Base-by-base conservation (phyloP, 805 yeast species). In the Wickerhamomyces sydowiorum region DNA sequence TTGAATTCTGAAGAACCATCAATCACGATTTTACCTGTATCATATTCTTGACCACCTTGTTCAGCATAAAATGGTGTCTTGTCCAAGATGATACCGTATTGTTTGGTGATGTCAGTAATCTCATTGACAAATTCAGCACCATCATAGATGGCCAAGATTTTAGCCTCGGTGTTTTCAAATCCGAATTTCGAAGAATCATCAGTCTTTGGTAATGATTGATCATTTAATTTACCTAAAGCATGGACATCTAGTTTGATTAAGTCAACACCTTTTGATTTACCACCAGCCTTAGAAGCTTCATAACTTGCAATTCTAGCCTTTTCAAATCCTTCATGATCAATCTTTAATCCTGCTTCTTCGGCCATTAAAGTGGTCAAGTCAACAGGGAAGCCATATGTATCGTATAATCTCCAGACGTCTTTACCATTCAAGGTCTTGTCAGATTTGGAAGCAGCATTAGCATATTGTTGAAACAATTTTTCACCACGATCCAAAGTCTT, bases 11-110 rank as follows among this genome's bases (percentile, higher is more conserved):
- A 73, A 52, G 67, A 67, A 36, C 95, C 96, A 60, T 90, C 97
- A 56, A 88, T 80, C 39, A 88, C 90, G 50, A 93, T 74, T 64
- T 78, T 84, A 67, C 99, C 99, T 34, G 95, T 85, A 63, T 93
- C 99, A 59, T 75, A 84, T 66, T 89, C 97, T 73, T 93, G 99
- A 60, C 99, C 99, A 79, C 99, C 99, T 67, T 87, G 95, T 70
- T 93, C 99, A 39, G 99, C 98, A 60, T 93, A 93, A 67, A 93
- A 88, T 63, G 95, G 93, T 21, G 98, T 87, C 64, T 79, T 84
- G 62, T 93, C 95, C 45, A 93, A 72, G 38, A 93, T 62, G 40
- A 93, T 66, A 62, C 99, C 99, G 51, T 74, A 67, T 61, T 86
- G 88, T 50, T 67, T 66, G 33, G 69, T 69, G 22, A 59, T 50